Conservation (phyloP, 257 asterid genomes). For the Lycium barbarum region DNA sequence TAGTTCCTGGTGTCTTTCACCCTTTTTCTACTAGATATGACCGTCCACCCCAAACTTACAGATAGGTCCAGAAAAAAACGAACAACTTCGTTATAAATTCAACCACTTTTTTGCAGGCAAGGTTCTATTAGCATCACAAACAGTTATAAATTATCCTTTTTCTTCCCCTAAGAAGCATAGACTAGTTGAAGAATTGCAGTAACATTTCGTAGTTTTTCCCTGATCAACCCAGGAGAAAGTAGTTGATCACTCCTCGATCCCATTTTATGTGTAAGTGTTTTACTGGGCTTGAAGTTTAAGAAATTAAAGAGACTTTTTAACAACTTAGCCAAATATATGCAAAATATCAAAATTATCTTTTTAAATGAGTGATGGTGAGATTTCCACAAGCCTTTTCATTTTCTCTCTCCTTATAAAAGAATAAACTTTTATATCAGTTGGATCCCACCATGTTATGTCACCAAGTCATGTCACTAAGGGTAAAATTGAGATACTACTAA, state of each 20-base stretch:
- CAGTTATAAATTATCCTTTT: neutral
- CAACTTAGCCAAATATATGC: slow-evolving; percentile 10
- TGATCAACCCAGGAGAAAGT: slow-evolving; percentile 19
- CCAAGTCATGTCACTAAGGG: neutral
- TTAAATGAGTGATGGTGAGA: neutral
- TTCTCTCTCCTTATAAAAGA: neutral
- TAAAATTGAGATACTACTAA: neutral
- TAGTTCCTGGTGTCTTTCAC: neutral
- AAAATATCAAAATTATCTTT: neutral
- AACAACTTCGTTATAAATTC: neutral
- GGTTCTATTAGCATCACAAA: slow-evolving; percentile 22
- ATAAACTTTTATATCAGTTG: neutral
- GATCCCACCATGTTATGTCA: neutral
- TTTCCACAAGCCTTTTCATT: neutral
- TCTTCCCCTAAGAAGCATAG: neutral
- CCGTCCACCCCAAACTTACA: slow-evolving; percentile 1
- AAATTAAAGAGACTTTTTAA: neutral
- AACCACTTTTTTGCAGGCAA: neutral
- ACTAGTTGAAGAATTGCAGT: slow-evolving; percentile 17
- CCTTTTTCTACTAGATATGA: neutral
- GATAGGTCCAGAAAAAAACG: neutral
- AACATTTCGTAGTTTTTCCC: neutral
- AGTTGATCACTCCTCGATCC: neutral
- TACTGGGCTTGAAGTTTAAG: neutral
- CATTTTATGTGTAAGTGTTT: neutral